Evolutionary conservation across 2,329 filamentous ascomycete species (phyloP), one percentile per base, ranked within the genome.

Genomic region (Colletotrichum neosansevieriae): DNA sequence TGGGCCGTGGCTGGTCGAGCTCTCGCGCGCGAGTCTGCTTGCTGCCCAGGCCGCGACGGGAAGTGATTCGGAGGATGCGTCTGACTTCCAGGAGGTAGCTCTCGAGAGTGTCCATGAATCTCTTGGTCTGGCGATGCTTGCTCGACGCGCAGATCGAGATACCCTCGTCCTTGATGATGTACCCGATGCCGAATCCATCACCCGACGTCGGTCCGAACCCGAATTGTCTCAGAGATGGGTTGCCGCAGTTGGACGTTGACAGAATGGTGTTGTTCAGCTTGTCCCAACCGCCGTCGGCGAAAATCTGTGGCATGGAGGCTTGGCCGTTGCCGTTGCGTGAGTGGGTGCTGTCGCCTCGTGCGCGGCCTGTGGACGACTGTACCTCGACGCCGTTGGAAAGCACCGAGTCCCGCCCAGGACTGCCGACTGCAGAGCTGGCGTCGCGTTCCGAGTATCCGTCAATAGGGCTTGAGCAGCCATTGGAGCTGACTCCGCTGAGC

Each of bases 171-270:
- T 99, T 99, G 86, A 99, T 98, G 75, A 99, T 98, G 82, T 99
- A 99, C 2, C 96, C 96, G 63, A 99, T 98, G 34, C 96, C 96
- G 76, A 98, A 98, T 0, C 96, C 96, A 72, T 98, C 94, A 2
- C 91, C 95, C 0, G 93, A 95, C 0, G 95, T 97, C 1, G 96
- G 96, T 0, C 96, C 96, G 77, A 99, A 99, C 3, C 96, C 96
- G 75, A 99, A 99, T 74, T 98, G 95, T 2, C 96, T 90, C 17
- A 99, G 89, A 0, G 92, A 94, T 0, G 96, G 96, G 79, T 98
- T 99, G 67, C 96, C 96, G 79, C 96, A 99, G 84, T 99, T 99
- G n/a, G 94, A 98, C 0, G 96, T 98, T 6, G 93, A 97, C 44
- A 99, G 84, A 71, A 98, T 93, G 9, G 95, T 98, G 71, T 88